A percentile compares a stretch with the other conserved stretches of the same genome.
These are phyloP conservation scores for Nadsonia starkeyi-henricii DNA, from an alignment of 1,139 yeast genomes.

Conservation along the genomic window DNA sequence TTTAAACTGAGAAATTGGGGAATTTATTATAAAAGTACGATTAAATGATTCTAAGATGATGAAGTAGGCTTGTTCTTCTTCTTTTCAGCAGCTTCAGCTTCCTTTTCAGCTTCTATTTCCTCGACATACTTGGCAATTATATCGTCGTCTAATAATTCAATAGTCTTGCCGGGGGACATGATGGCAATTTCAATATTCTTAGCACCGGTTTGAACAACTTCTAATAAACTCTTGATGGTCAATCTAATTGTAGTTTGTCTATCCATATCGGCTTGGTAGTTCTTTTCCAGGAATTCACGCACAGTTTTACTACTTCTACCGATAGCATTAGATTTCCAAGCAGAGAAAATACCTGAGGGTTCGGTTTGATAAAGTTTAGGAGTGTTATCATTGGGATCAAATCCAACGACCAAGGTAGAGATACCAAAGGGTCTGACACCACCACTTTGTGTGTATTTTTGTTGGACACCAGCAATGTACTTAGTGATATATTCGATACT, in stretches of 20 bases:
- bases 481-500: conserved; percentile 84
- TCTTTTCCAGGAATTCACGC: conserved; percentile 86
- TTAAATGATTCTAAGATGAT: neutral
- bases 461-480: conserved; percentile 95
- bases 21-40: neutral
- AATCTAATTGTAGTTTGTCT: conserved; percentile 69
- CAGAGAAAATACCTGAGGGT: conserved; percentile 93
- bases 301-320: conserved; percentile 94
- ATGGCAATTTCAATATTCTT: conserved; percentile 89
- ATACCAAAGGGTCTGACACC: conserved; percentile 95
- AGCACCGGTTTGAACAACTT: conserved; percentile 96
- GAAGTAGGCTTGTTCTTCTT: conserved; percentile 40
- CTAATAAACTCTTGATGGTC: conserved; percentile 75
- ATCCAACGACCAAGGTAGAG: conserved; percentile 89
- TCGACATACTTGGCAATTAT: conserved; percentile 66
- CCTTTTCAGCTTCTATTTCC: conserved; percentile 83
- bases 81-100: conserved; percentile 77
- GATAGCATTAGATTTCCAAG: conserved; percentile 98
- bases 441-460: conserved; percentile 94
- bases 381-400: conserved; percentile 67
- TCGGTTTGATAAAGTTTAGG: conserved; percentile 91
- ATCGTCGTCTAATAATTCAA: conserved; percentile 38
- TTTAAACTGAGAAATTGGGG: neutral
- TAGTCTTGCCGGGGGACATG: conserved; percentile 49
- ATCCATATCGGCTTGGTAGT: conserved; percentile 57